Percentiles rank a stretch among this genome's conserved stretches.
These are phyloP conservation scores for Talaromyces sp. DNA, from an alignment of 2,329 filamentous ascomycete genomes.

Conservation along the genomic window DNA sequence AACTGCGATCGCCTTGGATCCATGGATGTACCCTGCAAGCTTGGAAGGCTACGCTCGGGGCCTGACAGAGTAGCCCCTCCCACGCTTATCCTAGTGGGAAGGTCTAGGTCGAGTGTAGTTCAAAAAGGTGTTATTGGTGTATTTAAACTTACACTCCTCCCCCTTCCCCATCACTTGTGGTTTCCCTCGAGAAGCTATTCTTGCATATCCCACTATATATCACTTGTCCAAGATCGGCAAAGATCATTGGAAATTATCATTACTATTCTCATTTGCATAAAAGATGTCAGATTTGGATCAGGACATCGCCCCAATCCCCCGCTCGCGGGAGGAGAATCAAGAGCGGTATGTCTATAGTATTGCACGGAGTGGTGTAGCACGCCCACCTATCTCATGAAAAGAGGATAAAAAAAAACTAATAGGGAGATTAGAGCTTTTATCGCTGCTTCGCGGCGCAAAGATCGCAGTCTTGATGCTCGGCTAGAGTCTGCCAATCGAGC, in stretches of 20 bases:
- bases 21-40: constrained; percentile 23
- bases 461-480: constrained; percentile 83
- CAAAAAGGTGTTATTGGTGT: no score
- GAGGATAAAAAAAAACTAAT: background rate
- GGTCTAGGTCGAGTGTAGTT: no score
- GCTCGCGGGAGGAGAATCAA: constrained; percentile 49
- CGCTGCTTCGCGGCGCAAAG: constrained; percentile 82
- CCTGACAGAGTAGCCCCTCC: constrained; percentile 20
- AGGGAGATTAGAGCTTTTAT: constrained; percentile 72
- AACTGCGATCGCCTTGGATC: constrained; percentile 24
- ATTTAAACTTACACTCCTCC: constrained; percentile 11
- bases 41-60: constrained; percentile 11
- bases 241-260: background rate
- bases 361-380: background rate
- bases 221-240: background rate
- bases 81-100: background rate
- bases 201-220: no score
- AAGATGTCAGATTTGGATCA: constrained; percentile 33
- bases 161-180: background rate
- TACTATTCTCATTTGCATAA: background rate
- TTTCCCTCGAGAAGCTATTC: no score
- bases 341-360: constrained; percentile 42
- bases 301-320: constrained; percentile 36
- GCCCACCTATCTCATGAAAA: background rate
- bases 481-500: constrained; percentile 84